Evolutionary conservation across 768 basidiomycete species (phyloP), one percentile per base, ranked within the genome.

Genomic region (Boletus rufocinnamomeus): DNA sequence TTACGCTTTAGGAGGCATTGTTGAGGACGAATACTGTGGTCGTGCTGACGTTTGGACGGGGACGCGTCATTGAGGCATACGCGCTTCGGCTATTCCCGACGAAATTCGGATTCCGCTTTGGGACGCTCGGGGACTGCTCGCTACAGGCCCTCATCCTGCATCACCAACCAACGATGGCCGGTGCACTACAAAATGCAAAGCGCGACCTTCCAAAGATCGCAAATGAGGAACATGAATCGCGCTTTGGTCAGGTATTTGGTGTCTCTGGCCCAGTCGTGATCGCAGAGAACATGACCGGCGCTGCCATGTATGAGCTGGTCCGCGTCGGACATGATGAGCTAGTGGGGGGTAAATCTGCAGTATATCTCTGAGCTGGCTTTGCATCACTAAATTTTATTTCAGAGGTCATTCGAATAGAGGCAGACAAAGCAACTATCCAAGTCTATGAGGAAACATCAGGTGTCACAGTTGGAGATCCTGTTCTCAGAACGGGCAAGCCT

Each of bases 401-500:
- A 95, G 97, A 99, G 93, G 97, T 99, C 68, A 99, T 99, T 68
- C 86, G 97, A 68, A 98, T 99, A 77, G 97, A 98, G 65, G 87
- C 87, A 61, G 97, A 99, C 78, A 96, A 97, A 78, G 92, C 92
- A 44, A 98, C 97, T 14, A 98, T 99, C 60, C 97, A 99, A 75
- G 97, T 99, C 11, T 98, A 99, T 70, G 97, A 99, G 75, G 97
- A 99, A 79, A 98, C 96, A 7, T 97, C 96, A 44, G 97, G 97
- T 54, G 97, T 99, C 43, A 98, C 96, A 7, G 95, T 98, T 52
- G 97, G 97, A 30, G 97, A 99, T 78, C 97, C 97, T 49, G 97
- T 99, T 19, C 77, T 99, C 69, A 84, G 96, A 56, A 99, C 97
- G 30, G 97, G 96, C 47, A 99, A 99, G 74, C 97, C 97, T 32